Base-by-base conservation (phyloP, 495 filamentous ascomycete genomes). In the Tuber calosporum region DNA sequence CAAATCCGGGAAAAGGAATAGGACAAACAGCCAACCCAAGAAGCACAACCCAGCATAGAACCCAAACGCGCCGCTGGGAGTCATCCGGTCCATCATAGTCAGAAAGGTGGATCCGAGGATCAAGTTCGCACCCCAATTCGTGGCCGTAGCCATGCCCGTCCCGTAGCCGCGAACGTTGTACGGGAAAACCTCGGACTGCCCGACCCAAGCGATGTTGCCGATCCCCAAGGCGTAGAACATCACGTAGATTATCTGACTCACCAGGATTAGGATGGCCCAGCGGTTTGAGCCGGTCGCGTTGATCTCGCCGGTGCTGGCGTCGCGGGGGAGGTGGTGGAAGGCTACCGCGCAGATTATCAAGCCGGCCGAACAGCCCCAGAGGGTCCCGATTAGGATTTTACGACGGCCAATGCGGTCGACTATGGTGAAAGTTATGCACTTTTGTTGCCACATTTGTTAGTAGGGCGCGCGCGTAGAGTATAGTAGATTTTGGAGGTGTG, bases 121-220 rank as follows among this genome's bases (percentile, higher is more conserved):
- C 75, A 94, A 91, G 81, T 97, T 97, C 3, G 89, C 90, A 17
- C 86, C 88, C 94, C 94, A 97, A 77, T 97, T 97, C 7, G 91
- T 94, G 3, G 91, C 90, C 22, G 93, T 97, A 1, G 92, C 88
- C 26, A 96, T 77, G 1, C 88, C 89, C 41, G 91, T 93, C 17
- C 94, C 94, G 4, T 95, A 80, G 1, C 90, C 91, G 39, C 94
- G 91, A 13, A 96, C 91, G 67, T 88, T 89, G 72, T 96, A 85
- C 4, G 93, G 89, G 80, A 97, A 97, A 8, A 97, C 87, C 84
- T 97, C 93, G 77, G 88, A 90, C 82, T 96, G 92, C 84, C 94
- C 93, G 34, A 79, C 67, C 94, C 94, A 97, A 1, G 93, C 93
- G 1, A 97, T 91, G 74, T 92, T 93, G 9, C 94, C 94, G 4